Percentiles rank a stretch among this genome's conserved stretches.
Conservation (phyloP, 495 filamentous ascomycete species). For the Daldinia caldariorum region DNA sequence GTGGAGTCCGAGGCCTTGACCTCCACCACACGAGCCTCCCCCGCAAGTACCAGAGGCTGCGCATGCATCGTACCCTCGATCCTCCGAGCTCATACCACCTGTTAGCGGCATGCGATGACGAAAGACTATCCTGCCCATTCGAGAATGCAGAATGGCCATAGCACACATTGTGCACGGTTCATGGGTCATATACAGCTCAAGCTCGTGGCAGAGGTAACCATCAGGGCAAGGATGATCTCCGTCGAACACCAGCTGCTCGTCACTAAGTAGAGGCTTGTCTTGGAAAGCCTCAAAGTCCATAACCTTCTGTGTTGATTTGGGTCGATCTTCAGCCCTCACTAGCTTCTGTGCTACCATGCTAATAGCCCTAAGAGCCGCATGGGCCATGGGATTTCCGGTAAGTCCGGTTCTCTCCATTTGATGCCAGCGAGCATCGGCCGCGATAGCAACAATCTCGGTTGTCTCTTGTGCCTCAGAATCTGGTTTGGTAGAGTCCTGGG, state of each 20-base stretch:
- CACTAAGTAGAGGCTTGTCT: slow-evolving; percentile 53
- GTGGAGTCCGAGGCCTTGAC: slow-evolving; percentile 81
- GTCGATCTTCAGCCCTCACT: slow-evolving; percentile 57
- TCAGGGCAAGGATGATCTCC: slow-evolving; percentile 60
- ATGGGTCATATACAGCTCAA: slow-evolving; percentile 91
- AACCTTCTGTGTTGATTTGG: slow-evolving; percentile 37
- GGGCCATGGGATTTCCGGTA: slow-evolving; percentile 77
- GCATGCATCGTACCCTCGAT: slow-evolving; percentile 52
- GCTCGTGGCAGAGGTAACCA: slow-evolving; percentile 92
- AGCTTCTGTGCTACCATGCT: slow-evolving; percentile 82
- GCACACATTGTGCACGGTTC: slow-evolving; percentile 96
- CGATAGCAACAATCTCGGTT: slow-evolving; percentile 70
- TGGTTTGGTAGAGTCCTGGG: slow-evolving; percentile 42
- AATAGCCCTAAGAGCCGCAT: slow-evolving; percentile 86
- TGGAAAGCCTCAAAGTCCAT: slow-evolving; percentile 61
- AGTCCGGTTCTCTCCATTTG: slow-evolving; percentile 56
- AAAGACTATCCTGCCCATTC: slow-evolving; percentile 87
- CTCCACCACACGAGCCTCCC: slow-evolving; percentile 51
- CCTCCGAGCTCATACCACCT: slow-evolving; percentile 64
- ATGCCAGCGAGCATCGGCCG: slow-evolving; percentile 79
- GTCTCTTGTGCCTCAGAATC: slow-evolving; percentile 50
- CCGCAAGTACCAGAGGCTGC: slow-evolving; percentile 42
- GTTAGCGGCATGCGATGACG: slow-evolving; percentile 68
- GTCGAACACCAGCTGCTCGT: slow-evolving; percentile 56
- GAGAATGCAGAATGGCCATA: slow-evolving; percentile 93